Conservation (phyloP, 164 flowering plant species). For the Pachysandra terminalis region DNA sequence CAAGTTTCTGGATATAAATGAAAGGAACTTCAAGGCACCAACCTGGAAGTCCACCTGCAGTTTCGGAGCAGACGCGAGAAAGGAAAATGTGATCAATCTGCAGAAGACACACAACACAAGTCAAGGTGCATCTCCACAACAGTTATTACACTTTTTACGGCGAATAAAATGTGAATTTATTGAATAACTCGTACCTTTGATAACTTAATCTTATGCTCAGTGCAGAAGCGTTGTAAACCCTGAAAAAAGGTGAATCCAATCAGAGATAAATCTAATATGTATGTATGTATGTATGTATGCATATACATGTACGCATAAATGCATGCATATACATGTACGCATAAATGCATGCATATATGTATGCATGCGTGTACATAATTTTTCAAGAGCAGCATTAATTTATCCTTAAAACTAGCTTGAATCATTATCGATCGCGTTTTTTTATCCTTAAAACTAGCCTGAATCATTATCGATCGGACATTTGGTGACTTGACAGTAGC, state of each 20-base stretch:
- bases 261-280: background rate
- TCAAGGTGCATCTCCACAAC: slow-evolving; percentile 1
- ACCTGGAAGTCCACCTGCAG: slow-evolving; percentile 99
- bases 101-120: slow-evolving; percentile 4
- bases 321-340: no score
- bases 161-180: background rate
- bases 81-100: slow-evolving; percentile 97
- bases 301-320: no score
- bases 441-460: background rate
- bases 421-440: background rate
- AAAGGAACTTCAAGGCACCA: slow-evolving; percentile 18
- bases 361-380: no score
- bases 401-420: background rate
- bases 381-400: background rate
- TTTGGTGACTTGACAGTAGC: no score
- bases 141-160: no score
- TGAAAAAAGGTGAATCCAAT: slow-evolving; percentile 28
- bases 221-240: slow-evolving; percentile 96
- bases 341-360: no score
- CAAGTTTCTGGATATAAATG: no score
- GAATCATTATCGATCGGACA: no score
- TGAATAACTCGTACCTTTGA: slow-evolving; percentile 62
- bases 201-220: slow-evolving; percentile 89
- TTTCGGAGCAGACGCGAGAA: slow-evolving; percentile 97
- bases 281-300: no score